Evolutionary conservation across 495 filamentous ascomycete species (phyloP).

Genomic region (Xylaria longipes): DNA sequence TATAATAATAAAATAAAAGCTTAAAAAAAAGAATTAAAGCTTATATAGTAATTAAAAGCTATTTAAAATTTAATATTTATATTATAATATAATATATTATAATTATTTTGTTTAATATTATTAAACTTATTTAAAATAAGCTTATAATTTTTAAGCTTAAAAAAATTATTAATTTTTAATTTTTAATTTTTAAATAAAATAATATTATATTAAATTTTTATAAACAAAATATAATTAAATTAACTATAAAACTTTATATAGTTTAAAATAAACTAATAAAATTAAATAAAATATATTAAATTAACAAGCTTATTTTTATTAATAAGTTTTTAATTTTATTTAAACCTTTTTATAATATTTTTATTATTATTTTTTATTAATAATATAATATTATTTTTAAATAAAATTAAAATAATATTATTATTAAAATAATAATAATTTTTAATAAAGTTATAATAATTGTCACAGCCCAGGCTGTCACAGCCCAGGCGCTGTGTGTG

Average conservation of each 20-base stretch:
- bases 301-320: too few relatives aligned
- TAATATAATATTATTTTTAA: slow-evolving; percentile 3
- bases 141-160: too few relatives aligned
- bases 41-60: background rate
- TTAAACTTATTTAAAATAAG: too few relatives aligned
- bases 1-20: background rate
- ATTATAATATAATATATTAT: background rate
- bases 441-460: too few relatives aligned
- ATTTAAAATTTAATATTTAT: background rate
- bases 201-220: background rate
- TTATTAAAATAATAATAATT: too few relatives aligned
- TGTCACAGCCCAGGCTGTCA: too few relatives aligned
- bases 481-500: too few relatives aligned
- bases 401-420: background rate
- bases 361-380: background rate
- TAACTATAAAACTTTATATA: too few relatives aligned
- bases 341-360: slow-evolving; percentile 1
- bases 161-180: background rate
- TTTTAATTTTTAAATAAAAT: background rate
- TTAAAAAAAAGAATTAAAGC: background rate
- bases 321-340: background rate
- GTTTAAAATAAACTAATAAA: too few relatives aligned
- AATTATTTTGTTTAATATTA: too few relatives aligned
- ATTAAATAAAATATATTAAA: too few relatives aligned
- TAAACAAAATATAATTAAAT: background rate